Base-by-base conservation (phyloP, 225 moss, liverwort and hornwort genomes). In the Pseudoscleropodium purum region DNA sequence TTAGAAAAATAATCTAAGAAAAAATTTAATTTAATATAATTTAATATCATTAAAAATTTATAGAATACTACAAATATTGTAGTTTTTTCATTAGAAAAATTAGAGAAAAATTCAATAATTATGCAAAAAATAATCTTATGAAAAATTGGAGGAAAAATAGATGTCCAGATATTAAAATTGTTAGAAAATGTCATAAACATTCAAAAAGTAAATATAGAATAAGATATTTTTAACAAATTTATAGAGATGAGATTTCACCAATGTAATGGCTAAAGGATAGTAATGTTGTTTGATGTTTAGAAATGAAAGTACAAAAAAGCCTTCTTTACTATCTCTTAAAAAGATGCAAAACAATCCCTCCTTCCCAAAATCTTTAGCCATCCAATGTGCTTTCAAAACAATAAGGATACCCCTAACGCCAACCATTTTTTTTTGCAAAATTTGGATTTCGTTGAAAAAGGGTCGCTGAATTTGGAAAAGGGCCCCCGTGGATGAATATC, bases 201-300 rank as follows among this genome's bases (percentile, higher is more conserved):
- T 76, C 12, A 6, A 13, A 76, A 72, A 33, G 13, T 9, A 29
- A 34, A 34, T 8, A 52, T 56, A 0, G 4, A 56, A 25, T 37
- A 56, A 37, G 9, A 16, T 6, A 6, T 56, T 37, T 51, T 78
- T 3, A 77, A 52, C 23, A 78, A 15, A 6, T 24, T 15, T 9
- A 24, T 37, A 0, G 54, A 24, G 4, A 78, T 56, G 15, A 78
- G 10, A 36, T 23, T 75, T 51, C 51, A 51, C 21, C 13, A 51
- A 52, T 19, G 1, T 19, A 75, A 33, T 30, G 49, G 19, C 1
- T 0, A 0, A 20, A 76, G 21, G 2, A 3, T 76, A 20, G 45
- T 45, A 45, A 45, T 45, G 45, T 45, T 45, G 45, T 45, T 45
- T 45, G 45, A 45, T 45, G 45, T 45, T 45, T 45, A 45, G 13